Evolutionary conservation across 2,329 filamentous ascomycete genomes (phyloP), one percentile per base, ranked within the genome.

Genomic region (Aspergillus phoenicis): DNA sequence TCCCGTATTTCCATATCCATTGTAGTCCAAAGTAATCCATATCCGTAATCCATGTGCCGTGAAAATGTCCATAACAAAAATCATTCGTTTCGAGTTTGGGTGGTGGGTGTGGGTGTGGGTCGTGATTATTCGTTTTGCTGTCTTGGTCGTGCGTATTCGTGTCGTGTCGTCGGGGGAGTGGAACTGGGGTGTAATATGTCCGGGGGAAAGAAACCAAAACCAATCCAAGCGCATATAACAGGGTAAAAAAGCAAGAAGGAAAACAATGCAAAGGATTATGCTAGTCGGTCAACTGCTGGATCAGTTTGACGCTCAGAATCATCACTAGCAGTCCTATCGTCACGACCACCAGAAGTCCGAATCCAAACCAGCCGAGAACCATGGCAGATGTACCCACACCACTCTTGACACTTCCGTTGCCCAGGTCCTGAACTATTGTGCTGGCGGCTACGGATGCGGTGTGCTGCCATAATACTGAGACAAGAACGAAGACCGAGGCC

Each of bases 311-410:
- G 80, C 93, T 97, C 76, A 98, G 81, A 71, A 97, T 97, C 93
- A 98, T 98, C 72, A 97, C 90, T 64, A 99, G 82, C 77, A 98
- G 66, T 59, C 94, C 95, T 72, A 98, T 95, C 52, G 94, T 98
- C 57, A 98, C 94, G 64, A 98, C 89, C 70, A 99, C 96, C 66
- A 99, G 84, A 57, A 98, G 78, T 22, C 91, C 90, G 73, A 99
- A 98, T 45, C 91, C 91, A 78, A 99, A 98, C 95, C 95, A 99
- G 61, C 95, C 95, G 72, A 99, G 84, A 17, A 97, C 91, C 91
- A 99, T 98, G 59, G 95, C 94, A 41, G 89, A 91, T 52, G 91
- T 93, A n/a, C 93, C 93, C 11, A 97, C 92, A 36, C 93, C 93
- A 59, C 89, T 91, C 75, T 85, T 87, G 60, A 97, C 91, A 66